phyloP scores from a whole-genome alignment of 495 filamentous ascomycete genomes.

The Trichocladium uniseriatum region DNA sequence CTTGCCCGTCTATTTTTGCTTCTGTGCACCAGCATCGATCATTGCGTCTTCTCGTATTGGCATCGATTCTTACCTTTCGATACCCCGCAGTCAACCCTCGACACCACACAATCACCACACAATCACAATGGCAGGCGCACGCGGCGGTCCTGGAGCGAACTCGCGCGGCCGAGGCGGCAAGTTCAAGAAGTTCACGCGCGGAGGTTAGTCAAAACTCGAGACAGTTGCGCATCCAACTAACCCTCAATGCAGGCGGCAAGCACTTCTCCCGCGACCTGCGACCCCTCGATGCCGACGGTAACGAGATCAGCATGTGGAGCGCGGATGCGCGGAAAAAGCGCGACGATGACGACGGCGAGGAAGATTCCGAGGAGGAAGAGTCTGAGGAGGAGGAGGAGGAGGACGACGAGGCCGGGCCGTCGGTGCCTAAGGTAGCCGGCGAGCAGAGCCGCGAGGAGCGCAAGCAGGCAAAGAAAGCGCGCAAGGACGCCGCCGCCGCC shows the following conservation, averaged over 20 bases:
- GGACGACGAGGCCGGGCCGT: constrained; percentile 22
- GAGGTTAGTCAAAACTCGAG: constrained; percentile 48
- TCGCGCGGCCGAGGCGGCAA: constrained; percentile 77
- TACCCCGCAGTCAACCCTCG: constrained; percentile 9
- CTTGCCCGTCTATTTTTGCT: too few species aligned
- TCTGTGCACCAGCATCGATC: too few species aligned
- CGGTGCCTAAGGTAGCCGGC: constrained; percentile 27
- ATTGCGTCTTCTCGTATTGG: too few species aligned
- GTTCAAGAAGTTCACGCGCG: constrained; percentile 85
- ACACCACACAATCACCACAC: constrained; percentile 12
- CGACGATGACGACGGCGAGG: constrained; percentile 36
- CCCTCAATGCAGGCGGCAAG: constrained; percentile 61
- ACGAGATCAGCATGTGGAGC: constrained; percentile 65
- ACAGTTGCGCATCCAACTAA: not conserved
- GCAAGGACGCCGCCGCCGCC: constrained; percentile 81
- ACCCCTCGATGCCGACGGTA: constrained; percentile 78
- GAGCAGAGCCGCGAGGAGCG: constrained; percentile 76
- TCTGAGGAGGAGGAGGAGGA: constrained; percentile 27
- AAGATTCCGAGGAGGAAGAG: constrained; percentile 40
- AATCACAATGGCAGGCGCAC: constrained; percentile 51
- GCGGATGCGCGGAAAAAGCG: constrained; percentile 31
- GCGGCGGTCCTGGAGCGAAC: constrained; percentile 42
- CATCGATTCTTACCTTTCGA: not conserved
- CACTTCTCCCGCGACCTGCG: constrained; percentile 84
- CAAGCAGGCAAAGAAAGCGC: constrained; percentile 77